These are phyloP conservation scores for Sclerotiophoma versabilis DNA, from an alignment of 2,329 filamentous ascomycete genomes.

Conservation along the genomic window DNA sequence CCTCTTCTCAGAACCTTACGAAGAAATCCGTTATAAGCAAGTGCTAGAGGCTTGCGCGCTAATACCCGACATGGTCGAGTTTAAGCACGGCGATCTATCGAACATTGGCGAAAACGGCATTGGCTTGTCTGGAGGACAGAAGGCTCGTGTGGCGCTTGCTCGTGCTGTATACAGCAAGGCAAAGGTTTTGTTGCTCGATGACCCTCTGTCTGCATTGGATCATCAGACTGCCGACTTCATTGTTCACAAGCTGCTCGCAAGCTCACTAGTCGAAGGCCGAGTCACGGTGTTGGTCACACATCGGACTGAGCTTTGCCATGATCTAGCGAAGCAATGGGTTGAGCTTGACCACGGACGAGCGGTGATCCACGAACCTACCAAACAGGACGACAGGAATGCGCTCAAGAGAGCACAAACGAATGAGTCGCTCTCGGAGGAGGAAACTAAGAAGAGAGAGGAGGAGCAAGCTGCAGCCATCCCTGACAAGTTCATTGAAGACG, in stretches of 20 bases:
- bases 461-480: slow-evolving; percentile 62
- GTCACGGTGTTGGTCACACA: slow-evolving; percentile 69
- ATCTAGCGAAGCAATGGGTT: slow-evolving; percentile 76
- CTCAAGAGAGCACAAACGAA: slow-evolving; percentile 50
- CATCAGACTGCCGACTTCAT: slow-evolving; percentile 70
- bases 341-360: slow-evolving; percentile 70
- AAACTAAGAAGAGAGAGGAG: slow-evolving; percentile 45
- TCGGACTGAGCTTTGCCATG: slow-evolving; percentile 72
- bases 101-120: slow-evolving; percentile 68
- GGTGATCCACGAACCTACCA: slow-evolving; percentile 49
- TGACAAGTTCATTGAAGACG: slow-evolving; percentile 81
- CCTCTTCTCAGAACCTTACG: slow-evolving; percentile 69
- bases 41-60: slow-evolving; percentile 72
- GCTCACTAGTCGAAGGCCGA: slow-evolving; percentile 61
- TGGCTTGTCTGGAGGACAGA: slow-evolving; percentile 67
- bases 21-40: slow-evolving; percentile 71
- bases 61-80: slow-evolving; percentile 66
- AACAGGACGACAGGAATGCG: slow-evolving; percentile 55
- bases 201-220: slow-evolving; percentile 67
- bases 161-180: slow-evolving; percentile 66
- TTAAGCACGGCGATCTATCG: slow-evolving; percentile 69
- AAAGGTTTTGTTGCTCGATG: slow-evolving; percentile 63
- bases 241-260: slow-evolving; percentile 63
- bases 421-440: slow-evolving; percentile 45
- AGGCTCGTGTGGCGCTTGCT: slow-evolving; percentile 66